Base-by-base conservation (phyloP, 805 yeast species). In the Millerago galiae region DNA sequence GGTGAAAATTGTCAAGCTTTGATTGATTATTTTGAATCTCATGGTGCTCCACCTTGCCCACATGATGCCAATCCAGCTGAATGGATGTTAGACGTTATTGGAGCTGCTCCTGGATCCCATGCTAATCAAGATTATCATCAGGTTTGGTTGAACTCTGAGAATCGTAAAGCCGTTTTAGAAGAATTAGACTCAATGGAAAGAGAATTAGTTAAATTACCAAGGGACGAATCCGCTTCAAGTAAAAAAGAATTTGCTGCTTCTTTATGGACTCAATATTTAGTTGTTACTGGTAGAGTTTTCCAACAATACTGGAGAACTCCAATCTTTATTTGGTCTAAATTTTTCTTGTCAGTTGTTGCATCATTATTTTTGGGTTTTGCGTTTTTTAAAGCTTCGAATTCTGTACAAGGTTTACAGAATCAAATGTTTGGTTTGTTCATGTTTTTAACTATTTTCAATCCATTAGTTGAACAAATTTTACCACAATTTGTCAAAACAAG, bases 21-120 rank as follows among this genome's bases (percentile, higher is more conserved):
- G 66, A 80, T 81, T 44, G 62, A 74, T 41, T 83, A 83, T 56
- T 82, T 83, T 53, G 88, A 83, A 59, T 56, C 61, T 5, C 62
- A 82, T 48, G 89, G 88, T 41, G 77, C 89, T 35, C 72, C 70
- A 26, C 66, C 67, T 43, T 83, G 90, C 65, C 89, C 90, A 16
- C 65, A 70, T 5, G 69, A 71, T 35, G 88, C 86, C 5, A 84
- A 84, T 50, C 93, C 91, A 29, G 91, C 90, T 12, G 95, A 87
- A 66, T 88, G 95, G 95, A 88, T 88, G 95, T 70, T 88, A 63
- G 84, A 83, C 50, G 84, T 81, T 49, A 83, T 83, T 54, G 89
- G 90, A 54, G 89, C 89, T 43, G 88, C 89, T 31, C 89, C 89
- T 8, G 89, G 88, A 42, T 76, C 86, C 33, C 82, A 77, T 51